A percentile compares a stretch with the other conserved stretches of the same genome.
Conservation (phyloP, 1,284 basidiomycete genomes). For the Leccinum fuscescens region DNA sequence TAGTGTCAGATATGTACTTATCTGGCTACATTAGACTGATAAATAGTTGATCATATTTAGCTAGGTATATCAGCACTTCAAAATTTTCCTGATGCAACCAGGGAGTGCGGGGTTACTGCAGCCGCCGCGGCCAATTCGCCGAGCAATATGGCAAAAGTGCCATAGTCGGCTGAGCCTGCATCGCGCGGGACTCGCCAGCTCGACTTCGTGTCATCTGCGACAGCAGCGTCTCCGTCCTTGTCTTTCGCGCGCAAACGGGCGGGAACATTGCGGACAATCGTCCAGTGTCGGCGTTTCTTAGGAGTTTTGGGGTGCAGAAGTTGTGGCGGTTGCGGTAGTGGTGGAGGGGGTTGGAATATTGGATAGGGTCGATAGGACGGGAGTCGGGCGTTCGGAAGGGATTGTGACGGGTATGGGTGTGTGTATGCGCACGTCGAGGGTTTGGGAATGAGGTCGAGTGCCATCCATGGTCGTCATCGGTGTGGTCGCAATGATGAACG, state of each 20-base stretch:
- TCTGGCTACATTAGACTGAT: too few relatives aligned
- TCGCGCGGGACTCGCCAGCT: slow-evolving; percentile 51
- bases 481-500: slow-evolving; percentile 12
- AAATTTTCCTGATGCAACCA: too few relatives aligned
- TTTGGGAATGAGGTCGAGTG: slow-evolving; percentile 5
- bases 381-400: slow-evolving; percentile 15
- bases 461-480: background rate
- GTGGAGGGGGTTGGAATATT: slow-evolving; percentile 1
- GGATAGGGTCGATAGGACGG: slow-evolving; percentile 19
- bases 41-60: too few relatives aligned
- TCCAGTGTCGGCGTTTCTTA: slow-evolving; percentile 40
- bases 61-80: too few relatives aligned
- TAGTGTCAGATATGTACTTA: too few relatives aligned
- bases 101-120: background rate
- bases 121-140: background rate
- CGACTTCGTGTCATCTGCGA: slow-evolving; percentile 25
- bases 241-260: slow-evolving; percentile 52
- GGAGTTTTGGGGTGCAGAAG: slow-evolving; percentile 1
- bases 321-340: background rate
- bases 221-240: slow-evolving; percentile 46
- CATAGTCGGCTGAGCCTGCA: slow-evolving; percentile 50
- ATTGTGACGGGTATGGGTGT: slow-evolving; percentile 13
- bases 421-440: background rate
- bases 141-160: background rate
- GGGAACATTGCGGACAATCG: slow-evolving; percentile 37